Percentiles rank a stretch among this genome's conserved stretches.
These are phyloP conservation scores for Microascus cirrosus DNA, from an alignment of 2,329 filamentous ascomycete genomes.

Conservation along the genomic window DNA sequence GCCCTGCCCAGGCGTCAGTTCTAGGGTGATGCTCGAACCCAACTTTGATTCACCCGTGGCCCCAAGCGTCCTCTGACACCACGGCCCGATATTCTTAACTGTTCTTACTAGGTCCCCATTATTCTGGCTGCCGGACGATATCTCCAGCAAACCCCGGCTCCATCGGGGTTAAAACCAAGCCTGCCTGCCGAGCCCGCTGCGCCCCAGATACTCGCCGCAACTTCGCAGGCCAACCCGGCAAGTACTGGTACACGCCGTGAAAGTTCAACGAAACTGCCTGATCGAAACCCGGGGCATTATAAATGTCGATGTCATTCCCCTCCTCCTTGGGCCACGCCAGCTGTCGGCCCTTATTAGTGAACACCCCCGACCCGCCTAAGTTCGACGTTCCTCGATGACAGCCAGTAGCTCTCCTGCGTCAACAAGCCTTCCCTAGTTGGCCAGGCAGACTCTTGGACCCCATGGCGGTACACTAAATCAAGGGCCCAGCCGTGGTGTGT, in stretches of 20 bases:
- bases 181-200: background rate
- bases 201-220: background rate
- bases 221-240: background rate
- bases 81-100: too few species aligned
- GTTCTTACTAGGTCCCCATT: too few species aligned
- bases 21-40: too few species aligned
- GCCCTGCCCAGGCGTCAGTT: too few species aligned
- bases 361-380: background rate
- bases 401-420: background rate
- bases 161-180: background rate
- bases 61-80: too few species aligned
- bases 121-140: too few species aligned
- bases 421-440: background rate
- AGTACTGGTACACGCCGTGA: background rate
- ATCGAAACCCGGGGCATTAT: background rate
- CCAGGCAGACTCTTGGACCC: too few species aligned
- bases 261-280: background rate
- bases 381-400: background rate
- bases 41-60: too few species aligned
- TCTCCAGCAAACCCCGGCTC: background rate
- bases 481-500: too few species aligned
- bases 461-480: too few species aligned
- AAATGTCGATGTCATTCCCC: background rate
- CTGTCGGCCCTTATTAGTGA: background rate
- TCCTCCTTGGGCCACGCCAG: background rate